Evolutionary conservation across 2,329 filamentous ascomycete species (phyloP).

Genomic region (Xylariaceae sp.): DNA sequence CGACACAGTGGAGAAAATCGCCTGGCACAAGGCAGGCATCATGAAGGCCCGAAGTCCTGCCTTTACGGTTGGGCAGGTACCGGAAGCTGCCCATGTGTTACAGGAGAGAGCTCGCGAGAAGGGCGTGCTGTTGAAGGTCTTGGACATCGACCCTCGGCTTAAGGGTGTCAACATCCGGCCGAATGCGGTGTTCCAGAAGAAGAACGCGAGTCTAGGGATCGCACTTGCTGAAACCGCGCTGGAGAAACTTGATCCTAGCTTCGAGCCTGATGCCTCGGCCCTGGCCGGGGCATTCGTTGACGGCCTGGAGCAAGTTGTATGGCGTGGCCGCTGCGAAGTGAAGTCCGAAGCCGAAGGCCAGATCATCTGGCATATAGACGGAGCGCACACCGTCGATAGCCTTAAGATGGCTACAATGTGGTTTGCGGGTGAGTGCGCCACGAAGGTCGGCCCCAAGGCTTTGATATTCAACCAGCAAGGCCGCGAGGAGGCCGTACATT

Average conservation of each 20-base stretch:
- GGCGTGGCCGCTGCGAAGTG: conserved; percentile 72
- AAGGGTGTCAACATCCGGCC: conserved; percentile 44
- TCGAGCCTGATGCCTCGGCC: conserved; percentile 20
- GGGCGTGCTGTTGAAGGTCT: conserved; percentile 40
- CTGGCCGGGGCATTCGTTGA: conserved; percentile 61
- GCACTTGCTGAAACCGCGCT: conserved; percentile 48
- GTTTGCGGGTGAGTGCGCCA: conserved; percentile 56
- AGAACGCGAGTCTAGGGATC: conserved; percentile 47
- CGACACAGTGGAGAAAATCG: conserved; percentile 57
- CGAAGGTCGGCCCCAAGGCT: conserved; percentile 33
- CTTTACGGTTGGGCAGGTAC: conserved; percentile 51
- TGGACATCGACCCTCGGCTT: conserved; percentile 44
- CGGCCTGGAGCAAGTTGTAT: conserved; percentile 69
- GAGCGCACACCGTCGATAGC: conserved; percentile 88
- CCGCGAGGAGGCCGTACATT: conserved; percentile 47
- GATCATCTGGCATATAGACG: conserved; percentile 82
- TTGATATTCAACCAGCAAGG: conserved; percentile 88
- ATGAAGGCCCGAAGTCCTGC: conserved; percentile 56
- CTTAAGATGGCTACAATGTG: conserved; percentile 74
- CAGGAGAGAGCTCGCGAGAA: conserved; percentile 48
- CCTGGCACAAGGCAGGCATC: conserved; percentile 70
- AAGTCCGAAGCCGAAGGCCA: conserved; percentile 47
- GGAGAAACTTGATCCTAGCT: conserved; percentile 37
- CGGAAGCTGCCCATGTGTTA: conserved; percentile 42
- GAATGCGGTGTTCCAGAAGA: conserved; percentile 52